Evolutionary conservation across 345 rosid species (phyloP), one percentile per base, ranked within the genome.

Genomic region (Adansonia digitata): DNA sequence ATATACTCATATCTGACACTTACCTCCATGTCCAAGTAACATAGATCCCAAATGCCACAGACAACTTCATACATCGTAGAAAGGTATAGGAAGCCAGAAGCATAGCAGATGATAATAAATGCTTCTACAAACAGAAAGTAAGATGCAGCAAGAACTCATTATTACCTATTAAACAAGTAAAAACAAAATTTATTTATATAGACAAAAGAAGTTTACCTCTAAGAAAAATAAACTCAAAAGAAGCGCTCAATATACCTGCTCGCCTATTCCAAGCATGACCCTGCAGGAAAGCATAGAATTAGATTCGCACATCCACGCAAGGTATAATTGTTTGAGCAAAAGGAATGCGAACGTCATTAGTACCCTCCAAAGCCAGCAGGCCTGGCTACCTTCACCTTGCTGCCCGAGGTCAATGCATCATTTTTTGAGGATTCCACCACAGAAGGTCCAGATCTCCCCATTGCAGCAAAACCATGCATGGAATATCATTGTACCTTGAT

Each of bases 401-500:
- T 80, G 72, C 78, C 80, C 43, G 78, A 75, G 29, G 73, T 79
- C 20, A 29, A 45, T 69, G 74, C 65, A 81, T 83, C 91, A 56
- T 82, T 84, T 78, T 77, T 81, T 48, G 78, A 69, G 53, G 81
- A 53, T 78, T 88, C 84, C 51, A 46, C 74, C 15, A 79, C 77
- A 71, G 69, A 72, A 34, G 57, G 72, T 6, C 61, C 77, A 53
- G 84, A 72, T 78, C 69, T 84, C 67, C 82, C 91, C 80, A 89
- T 80, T 71, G 93, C 91, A 80, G 82, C 87, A 60, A 88, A 95
- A 51, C 98, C 97, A 82, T 78, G 79, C 78, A 85, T 85, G 65
- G 99, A 74, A 95, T 91, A 76, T 95, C 98, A 73, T 89, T 88
- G 80, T 95, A 90, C 99, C 98, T 95, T 77, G 71, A 82, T 68